Percentiles rank a stretch among this genome's conserved stretches.
These are phyloP conservation scores for Cyamopsis tetragonoloba DNA, from an alignment of 306 rosid genomes.

Conservation along the genomic window DNA sequence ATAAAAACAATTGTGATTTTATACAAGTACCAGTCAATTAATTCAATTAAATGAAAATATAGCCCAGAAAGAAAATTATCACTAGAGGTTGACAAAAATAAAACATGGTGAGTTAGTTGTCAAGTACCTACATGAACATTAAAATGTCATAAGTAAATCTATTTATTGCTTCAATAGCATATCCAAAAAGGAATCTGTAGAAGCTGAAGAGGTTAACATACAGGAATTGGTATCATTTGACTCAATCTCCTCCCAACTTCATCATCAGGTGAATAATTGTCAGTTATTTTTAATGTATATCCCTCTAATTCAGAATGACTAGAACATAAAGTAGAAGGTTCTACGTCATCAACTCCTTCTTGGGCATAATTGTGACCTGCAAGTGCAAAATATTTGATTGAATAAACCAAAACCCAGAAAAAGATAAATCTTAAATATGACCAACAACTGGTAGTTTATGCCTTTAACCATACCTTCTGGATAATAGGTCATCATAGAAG, in stretches of 20 bases:
- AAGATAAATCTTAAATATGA: background rate
- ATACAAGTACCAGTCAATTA: too few relatives aligned
- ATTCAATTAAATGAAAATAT: conserved; percentile 5
- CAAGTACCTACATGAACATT: conserved; percentile 17
- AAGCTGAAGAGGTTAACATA: conserved; percentile 37
- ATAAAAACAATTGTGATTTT: too few relatives aligned
- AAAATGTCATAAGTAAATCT: conserved; percentile 12
- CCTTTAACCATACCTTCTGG: conserved; percentile 38
- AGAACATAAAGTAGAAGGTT: conserved; percentile 58
- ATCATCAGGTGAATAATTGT: conserved; percentile 42
- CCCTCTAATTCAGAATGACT: conserved; percentile 52
- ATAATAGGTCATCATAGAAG: conserved; percentile 39
- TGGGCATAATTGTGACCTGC: conserved; percentile 39
- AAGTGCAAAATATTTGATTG: conserved; percentile 9
- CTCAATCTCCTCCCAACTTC: conserved; percentile 54
- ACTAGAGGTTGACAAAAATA: background rate
- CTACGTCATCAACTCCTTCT: conserved; percentile 35
- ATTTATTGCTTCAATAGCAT: conserved; percentile 21
- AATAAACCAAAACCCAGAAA: conserved; percentile 9
- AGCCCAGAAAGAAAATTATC: background rate
- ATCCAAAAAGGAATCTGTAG: conserved; percentile 26
- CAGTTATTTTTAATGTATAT: conserved; percentile 34
- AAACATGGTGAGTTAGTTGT: background rate
- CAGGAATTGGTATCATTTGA: conserved; percentile 62
- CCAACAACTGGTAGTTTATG: background rate